A percentile compares a stretch with the other conserved stretches of the same genome.
Evolutionary conservation across 164 flowering plant genomes (phyloP).

Genomic region (Warburgia ugandensis): DNA sequence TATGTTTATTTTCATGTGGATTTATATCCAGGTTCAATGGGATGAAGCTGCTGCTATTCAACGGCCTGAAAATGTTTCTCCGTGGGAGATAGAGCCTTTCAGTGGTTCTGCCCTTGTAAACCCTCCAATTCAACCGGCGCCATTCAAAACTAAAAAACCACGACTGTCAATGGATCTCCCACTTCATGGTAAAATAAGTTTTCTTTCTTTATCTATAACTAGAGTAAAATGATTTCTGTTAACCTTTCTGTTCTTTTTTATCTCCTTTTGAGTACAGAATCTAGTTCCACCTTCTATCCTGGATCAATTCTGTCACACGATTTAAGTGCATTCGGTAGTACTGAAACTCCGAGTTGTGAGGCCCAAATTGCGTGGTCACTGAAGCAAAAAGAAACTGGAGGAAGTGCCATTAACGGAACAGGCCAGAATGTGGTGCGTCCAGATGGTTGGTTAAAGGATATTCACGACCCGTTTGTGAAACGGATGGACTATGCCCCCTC

Average conservation of each 20-base stretch:
- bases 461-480: constrained; percentile 2
- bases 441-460: constrained; percentile 17
- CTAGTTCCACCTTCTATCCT: constrained; percentile 31
- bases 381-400: constrained; percentile 23
- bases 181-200: constrained; percentile 26
- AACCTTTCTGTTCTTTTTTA: background rate
- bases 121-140: constrained; percentile 23
- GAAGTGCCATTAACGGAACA: constrained; percentile 14
- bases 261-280: constrained; percentile 23
- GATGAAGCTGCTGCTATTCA: constrained; percentile 70
- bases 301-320: constrained; percentile 35
- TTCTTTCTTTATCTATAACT: background rate
- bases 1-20: background rate
- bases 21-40: constrained; percentile 68
- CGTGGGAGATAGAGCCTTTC: constrained; percentile 89
- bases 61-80: constrained; percentile 84
- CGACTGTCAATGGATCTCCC: constrained; percentile 43
- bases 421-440: constrained; percentile 16
- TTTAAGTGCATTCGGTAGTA: constrained; percentile 19
- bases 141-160: constrained; percentile 51
- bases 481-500: constrained; percentile 26
- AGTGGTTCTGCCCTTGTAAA: constrained; percentile 35
- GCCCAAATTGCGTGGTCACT: constrained; percentile 31
- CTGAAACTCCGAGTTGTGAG: constrained; percentile 35
- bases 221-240: background rate